phyloP scores from a whole-genome alignment of 768 basidiomycete genomes.

The Tulasnella sp. region DNA sequence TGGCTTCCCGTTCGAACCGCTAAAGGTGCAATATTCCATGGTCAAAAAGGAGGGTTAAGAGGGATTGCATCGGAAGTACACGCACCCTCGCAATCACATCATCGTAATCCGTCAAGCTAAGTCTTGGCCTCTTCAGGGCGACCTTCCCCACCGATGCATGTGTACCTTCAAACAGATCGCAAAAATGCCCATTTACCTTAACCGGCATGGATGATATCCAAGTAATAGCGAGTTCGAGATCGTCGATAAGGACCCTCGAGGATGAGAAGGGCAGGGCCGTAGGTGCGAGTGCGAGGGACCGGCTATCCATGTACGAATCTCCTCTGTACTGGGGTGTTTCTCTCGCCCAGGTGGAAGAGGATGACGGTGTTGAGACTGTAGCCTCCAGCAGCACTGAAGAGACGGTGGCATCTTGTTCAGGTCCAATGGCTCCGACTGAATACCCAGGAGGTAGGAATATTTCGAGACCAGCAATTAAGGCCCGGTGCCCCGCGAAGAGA shows the following conservation, averaged over 20 bases:
- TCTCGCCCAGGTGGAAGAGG: too few species aligned
- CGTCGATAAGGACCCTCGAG: background rate
- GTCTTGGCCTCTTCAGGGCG: background rate
- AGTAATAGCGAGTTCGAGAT: background rate
- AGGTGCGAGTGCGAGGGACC: background rate
- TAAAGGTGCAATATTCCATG: background rate
- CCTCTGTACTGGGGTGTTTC: too few species aligned
- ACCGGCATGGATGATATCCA: background rate
- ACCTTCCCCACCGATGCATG: background rate
- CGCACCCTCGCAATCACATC: background rate
- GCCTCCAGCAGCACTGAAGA: too few species aligned
- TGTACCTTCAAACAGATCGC: background rate
- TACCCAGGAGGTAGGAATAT: too few species aligned
- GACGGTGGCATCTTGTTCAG: too few species aligned
- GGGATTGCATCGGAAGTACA: background rate
- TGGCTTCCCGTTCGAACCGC: too few species aligned
- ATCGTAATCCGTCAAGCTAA: background rate
- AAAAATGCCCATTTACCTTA: background rate
- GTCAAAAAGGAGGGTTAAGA: too few species aligned
- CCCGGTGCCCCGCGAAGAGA: too few species aligned
- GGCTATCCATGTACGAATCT: conserved; percentile 2
- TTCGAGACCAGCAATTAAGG: too few species aligned
- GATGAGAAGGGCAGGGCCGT: background rate
- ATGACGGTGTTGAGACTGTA: too few species aligned
- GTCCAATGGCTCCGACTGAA: too few species aligned